Base-by-base conservation (phyloP, 169 alveolate genomes). In the Plasmodium gallinaceum region DNA sequence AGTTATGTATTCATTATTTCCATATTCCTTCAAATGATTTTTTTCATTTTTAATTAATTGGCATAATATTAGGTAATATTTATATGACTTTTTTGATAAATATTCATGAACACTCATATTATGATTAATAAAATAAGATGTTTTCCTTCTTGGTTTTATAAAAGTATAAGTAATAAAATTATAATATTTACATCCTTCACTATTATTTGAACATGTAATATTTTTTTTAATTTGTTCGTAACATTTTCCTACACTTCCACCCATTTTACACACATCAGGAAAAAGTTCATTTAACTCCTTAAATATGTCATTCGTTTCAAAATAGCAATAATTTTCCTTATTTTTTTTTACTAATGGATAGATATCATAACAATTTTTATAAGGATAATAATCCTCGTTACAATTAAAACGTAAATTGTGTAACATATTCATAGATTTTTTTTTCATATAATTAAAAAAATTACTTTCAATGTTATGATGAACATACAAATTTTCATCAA, bases 361-460 rank as follows among this genome's bases (percentile, higher is more conserved):
- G 16, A 71, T 45, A 58, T 71, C 83, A 71, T 71, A 71, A 46
- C 83, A 71, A 71, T 71, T 71, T 71, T 71, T 71, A 71, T 71
- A 71, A 16, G 83, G 83, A 45, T 71, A 71, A 71, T 71, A 71
- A 46, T 71, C 45, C 10, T 71, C 68, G 12, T 46, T 58, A 71
- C 83, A 71, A 71, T 18, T 48, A 22, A 71, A 48, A 6, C 65
- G 18, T 46, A 71, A 71, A 4, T 71, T 24, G 16, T 71, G 65
- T 7, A 71, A 58, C 65, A 71, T 46, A 46, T 71, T 24, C 22
- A 32, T 71, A 45, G 48, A 39, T 16, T 7, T 20, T 48, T 20
- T 71, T 7, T 71, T 71, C 65, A 71, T 37, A 58, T 71, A 71
- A 46, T 20, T 39, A 18, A 71, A 45, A 71, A 71, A 71, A 51